These are phyloP conservation scores for Paramecium tetraurelia DNA, from an alignment of 73 alveolate species.

Conservation along the genomic window DNA sequence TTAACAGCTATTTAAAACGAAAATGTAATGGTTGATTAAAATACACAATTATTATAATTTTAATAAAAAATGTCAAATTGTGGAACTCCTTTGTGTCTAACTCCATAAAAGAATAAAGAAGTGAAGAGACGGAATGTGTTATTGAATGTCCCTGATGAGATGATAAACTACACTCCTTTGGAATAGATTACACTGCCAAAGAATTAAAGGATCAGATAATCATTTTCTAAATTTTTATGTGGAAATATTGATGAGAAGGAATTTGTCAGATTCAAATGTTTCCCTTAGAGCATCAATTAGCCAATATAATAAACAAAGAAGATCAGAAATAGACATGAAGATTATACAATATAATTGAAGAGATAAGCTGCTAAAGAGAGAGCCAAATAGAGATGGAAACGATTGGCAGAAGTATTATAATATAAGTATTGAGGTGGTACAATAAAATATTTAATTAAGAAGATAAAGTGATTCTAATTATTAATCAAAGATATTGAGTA, in stretches of 20 bases:
- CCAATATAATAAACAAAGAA: background rate
- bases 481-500: background rate
- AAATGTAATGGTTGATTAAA: background rate
- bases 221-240: background rate
- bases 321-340: background rate
- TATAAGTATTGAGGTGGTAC: background rate
- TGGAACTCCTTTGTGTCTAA: background rate
- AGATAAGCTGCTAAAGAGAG: background rate
- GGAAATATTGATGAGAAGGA: background rate
- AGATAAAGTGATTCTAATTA: background rate
- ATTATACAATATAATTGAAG: background rate
- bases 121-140: background rate
- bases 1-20: background rate
- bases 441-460: background rate
- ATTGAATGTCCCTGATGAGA: background rate
- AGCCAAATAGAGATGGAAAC: background rate
- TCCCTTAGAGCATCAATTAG: background rate
- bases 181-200: background rate
- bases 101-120: background rate
- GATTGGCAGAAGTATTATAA: background rate
- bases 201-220: background rate
- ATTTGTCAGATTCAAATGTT: background rate
- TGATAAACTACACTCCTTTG: conserved; percentile 5
- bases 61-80: background rate
- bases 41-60: background rate